These are phyloP conservation scores for Puya raimondii DNA, from an alignment of 176 grass and related monocot species.

Conservation along the genomic window DNA sequence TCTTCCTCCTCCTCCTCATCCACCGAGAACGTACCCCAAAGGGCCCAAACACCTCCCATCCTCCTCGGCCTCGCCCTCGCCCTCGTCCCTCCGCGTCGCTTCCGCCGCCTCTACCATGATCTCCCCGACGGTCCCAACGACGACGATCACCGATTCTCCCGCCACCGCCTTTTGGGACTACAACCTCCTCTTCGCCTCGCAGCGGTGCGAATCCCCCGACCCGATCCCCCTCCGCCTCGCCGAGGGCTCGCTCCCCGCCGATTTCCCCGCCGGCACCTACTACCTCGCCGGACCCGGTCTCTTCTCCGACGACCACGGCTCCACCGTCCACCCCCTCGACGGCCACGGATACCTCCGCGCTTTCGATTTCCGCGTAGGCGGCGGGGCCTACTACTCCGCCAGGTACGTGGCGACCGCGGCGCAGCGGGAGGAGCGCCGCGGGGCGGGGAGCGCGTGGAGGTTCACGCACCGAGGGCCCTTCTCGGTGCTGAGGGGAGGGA, in stretches of 20 bases:
- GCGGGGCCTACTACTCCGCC: conserved; percentile 44
- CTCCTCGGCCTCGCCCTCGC: not conserved
- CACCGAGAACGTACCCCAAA: not conserved
- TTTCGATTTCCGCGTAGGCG: conserved; percentile 44
- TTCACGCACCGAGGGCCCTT: conserved; percentile 96
- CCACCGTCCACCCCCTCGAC: conserved; percentile 93
- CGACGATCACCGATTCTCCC: conserved; percentile 27
- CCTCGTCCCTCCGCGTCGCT: not conserved
- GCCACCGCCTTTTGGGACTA: conserved; percentile 84
- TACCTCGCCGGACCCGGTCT: conserved; percentile 78
- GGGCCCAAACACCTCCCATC: not conserved
- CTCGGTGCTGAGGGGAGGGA: conserved; percentile 67
- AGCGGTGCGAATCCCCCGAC: conserved; percentile 46
- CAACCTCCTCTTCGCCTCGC: conserved; percentile 91
- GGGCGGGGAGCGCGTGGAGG: conserved; percentile 34
- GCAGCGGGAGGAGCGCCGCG: conserved; percentile 51
- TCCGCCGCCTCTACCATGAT: not conserved
- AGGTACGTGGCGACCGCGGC: conserved; percentile 86
- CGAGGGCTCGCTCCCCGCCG: conserved; percentile 52
- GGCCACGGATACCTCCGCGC: conserved; percentile 93
- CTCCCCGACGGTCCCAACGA: not conserved
- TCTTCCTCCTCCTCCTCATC: not conserved
- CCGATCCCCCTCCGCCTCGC: conserved; percentile 47
- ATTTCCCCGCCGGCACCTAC: conserved; percentile 75
- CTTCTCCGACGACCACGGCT: conserved; percentile 90